A percentile compares a stretch with the other conserved stretches of the same genome.
phyloP scores from a whole-genome alignment of 2,329 filamentous ascomycete genomes.

The Fusarium sambucinum region DNA sequence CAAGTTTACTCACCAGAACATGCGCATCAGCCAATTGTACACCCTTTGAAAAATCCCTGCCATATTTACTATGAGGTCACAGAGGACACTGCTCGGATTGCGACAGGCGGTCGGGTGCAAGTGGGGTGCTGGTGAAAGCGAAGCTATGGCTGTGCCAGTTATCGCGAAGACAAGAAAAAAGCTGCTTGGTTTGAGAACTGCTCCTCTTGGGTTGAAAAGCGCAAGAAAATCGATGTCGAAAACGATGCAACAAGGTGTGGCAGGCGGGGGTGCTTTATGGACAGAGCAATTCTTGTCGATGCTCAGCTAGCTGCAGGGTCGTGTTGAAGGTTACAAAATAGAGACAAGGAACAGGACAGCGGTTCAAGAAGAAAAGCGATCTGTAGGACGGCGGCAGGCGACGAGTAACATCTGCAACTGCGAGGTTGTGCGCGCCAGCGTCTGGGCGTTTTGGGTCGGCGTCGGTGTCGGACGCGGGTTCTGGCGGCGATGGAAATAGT shows the following conservation, averaged over 20 bases:
- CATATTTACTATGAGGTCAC: slow-evolving; percentile 66
- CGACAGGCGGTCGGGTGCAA: slow-evolving; percentile 45
- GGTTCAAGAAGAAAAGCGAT: slow-evolving; percentile 46
- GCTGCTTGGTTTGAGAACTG: slow-evolving; percentile 16
- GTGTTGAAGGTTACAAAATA: slow-evolving; percentile 33
- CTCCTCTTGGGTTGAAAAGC: slow-evolving; percentile 14
- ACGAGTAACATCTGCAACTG: slow-evolving; percentile 48
- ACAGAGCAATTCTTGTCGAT: slow-evolving; percentile 45
- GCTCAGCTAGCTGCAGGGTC: slow-evolving; percentile 46
- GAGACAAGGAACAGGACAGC: slow-evolving; percentile 38
- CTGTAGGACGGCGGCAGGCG: slow-evolving; percentile 47
- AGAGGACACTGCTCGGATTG: slow-evolving; percentile 40
- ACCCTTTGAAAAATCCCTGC: slow-evolving; percentile 91
- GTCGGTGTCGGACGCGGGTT: slow-evolving; percentile 39
- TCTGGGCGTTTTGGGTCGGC: slow-evolving; percentile 46
- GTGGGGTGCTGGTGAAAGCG: slow-evolving; percentile 44
- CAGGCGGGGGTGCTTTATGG: slow-evolving; percentile 48
- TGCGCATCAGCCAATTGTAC: slow-evolving; percentile 97
- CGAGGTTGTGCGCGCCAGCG: slow-evolving; percentile 47
- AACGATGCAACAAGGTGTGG: slow-evolving; percentile 42
- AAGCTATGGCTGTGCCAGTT: slow-evolving; percentile 23
- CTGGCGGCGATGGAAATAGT: slow-evolving; percentile 46
- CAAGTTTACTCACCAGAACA: slow-evolving; percentile 83
- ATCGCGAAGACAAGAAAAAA: slow-evolving; percentile 28
- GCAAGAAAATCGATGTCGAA: slow-evolving; percentile 33